Evolutionary conservation across 2,329 filamentous ascomycete genomes (phyloP).

Genomic region (Aspergillus nomiae): DNA sequence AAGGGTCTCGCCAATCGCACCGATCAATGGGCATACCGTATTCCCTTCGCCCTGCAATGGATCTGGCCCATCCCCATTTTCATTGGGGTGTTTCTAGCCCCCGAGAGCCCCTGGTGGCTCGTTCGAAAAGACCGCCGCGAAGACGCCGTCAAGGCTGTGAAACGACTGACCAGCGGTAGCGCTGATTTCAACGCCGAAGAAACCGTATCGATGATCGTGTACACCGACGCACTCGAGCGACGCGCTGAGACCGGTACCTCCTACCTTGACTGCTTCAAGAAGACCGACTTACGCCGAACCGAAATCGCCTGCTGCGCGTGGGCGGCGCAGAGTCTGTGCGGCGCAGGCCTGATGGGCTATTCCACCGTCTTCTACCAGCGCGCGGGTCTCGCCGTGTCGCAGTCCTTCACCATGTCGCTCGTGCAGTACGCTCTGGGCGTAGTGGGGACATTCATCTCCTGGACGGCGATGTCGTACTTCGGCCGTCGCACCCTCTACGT

Average conservation of each 20-base stretch:
- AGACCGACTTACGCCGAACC: constrained; percentile 40
- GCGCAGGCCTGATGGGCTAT: constrained; percentile 34
- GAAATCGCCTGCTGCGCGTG: constrained; percentile 43
- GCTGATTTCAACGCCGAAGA: constrained; percentile 30
- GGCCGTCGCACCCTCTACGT: constrained; percentile 46
- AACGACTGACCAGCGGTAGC: constrained; percentile 28
- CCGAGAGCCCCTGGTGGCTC: constrained; percentile 43
- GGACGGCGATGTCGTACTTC: constrained; percentile 43
- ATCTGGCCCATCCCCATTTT: constrained; percentile 26
- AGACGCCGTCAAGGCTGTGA: constrained; percentile 33
- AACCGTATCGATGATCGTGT: constrained; percentile 40
- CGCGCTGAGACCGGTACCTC: constrained; percentile 18
- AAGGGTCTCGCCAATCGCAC: constrained; percentile 31
- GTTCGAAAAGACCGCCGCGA: constrained; percentile 36
- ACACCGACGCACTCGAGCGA: constrained; percentile 38
- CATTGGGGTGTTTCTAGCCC: constrained; percentile 29
- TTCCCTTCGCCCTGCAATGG: constrained; percentile 41
- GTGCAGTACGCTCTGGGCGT: constrained; percentile 65
- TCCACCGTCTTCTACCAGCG: constrained; percentile 39
- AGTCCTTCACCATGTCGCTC: constrained; percentile 41
- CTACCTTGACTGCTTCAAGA: constrained; percentile 34
- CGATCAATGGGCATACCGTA: constrained; percentile 39
- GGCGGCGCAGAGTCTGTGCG: constrained; percentile 36
- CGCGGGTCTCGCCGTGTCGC: constrained; percentile 35
- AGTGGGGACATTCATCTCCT: constrained; percentile 54